Conservation (phyloP, 1,284 basidiomycete genomes). For the Sanghuangporus weigelae region DNA sequence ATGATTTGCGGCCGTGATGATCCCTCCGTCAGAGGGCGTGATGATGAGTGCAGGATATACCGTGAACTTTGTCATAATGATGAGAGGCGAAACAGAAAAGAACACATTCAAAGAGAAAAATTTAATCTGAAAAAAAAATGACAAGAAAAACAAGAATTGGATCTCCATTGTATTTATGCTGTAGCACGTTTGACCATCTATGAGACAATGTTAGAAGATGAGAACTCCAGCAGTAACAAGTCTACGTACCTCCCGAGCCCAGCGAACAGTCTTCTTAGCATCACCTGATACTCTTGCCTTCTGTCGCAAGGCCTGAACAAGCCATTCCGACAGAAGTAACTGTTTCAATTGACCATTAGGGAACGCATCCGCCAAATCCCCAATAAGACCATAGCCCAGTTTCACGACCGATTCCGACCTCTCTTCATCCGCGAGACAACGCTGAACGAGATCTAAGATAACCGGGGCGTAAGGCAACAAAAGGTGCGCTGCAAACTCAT, state of each 20-base stretch:
- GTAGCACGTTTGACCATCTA: slow-evolving; percentile 71
- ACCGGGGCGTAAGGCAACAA: slow-evolving; percentile 63
- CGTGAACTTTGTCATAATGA: slow-evolving; percentile 7
- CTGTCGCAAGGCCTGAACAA: slow-evolving; percentile 70
- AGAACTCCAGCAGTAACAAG: slow-evolving; percentile 4
- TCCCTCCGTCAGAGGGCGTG: slow-evolving; percentile 20
- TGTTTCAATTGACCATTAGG: slow-evolving; percentile 78
- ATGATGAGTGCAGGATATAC: slow-evolving; percentile 24
- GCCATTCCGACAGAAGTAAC: slow-evolving; percentile 76
- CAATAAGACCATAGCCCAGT: slow-evolving; percentile 79
- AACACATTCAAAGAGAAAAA: slow-evolving; percentile 22
- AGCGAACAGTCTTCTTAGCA: slow-evolving; percentile 75
- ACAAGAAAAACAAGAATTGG: slow-evolving; percentile 13
- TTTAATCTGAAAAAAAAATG: not conserved
- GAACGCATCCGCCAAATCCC: slow-evolving; percentile 90
- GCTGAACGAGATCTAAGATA: slow-evolving; percentile 81
- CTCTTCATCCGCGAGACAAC: slow-evolving; percentile 80
- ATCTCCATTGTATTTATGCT: slow-evolving; percentile 37
- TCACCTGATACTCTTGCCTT: slow-evolving; percentile 64
- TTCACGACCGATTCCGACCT: slow-evolving; percentile 77
- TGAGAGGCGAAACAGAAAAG: slow-evolving; percentile 4
- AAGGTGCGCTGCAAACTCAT: slow-evolving; percentile 41
- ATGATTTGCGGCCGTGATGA: slow-evolving; percentile 17
- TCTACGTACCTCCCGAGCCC: slow-evolving; percentile 71
- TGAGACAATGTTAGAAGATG: slow-evolving; percentile 3